These are phyloP conservation scores for Cladophialophora exuberans DNA, from an alignment of 2,329 filamentous ascomycete genomes.

Conservation along the genomic window DNA sequence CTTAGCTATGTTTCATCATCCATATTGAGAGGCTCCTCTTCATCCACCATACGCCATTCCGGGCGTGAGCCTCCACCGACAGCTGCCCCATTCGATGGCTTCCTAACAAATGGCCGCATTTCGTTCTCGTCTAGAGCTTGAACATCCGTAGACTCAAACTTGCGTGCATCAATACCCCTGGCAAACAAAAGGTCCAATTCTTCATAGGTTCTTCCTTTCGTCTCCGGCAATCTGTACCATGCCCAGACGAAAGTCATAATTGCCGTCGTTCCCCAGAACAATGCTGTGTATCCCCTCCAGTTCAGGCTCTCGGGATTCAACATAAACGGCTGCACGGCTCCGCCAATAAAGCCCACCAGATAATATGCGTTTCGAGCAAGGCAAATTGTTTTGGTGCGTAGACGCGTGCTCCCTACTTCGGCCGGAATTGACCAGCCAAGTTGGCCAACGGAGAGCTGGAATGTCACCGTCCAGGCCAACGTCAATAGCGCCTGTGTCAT, in stretches of 20 bases:
- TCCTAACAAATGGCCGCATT: not conserved
- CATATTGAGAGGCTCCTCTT: slow-evolving; percentile 23
- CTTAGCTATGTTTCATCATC: no score
- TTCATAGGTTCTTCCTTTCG: slow-evolving; percentile 40
- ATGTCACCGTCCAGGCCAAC: slow-evolving; percentile 57
- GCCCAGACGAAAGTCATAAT: slow-evolving; percentile 35
- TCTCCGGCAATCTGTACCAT: slow-evolving; percentile 40
- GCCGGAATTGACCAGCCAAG: slow-evolving; percentile 57
- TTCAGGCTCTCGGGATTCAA: slow-evolving; percentile 43
- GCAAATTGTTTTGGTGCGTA: slow-evolving; percentile 59
- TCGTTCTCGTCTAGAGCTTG: slow-evolving; percentile 19
- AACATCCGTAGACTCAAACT: slow-evolving; percentile 26
- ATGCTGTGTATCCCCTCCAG: slow-evolving; percentile 43
- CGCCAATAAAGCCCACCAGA: slow-evolving; percentile 51
- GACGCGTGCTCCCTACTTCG: slow-evolving; percentile 56
- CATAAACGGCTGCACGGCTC: slow-evolving; percentile 40
- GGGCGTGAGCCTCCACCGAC: slow-evolving; percentile 34
- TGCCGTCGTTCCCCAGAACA: slow-evolving; percentile 44
- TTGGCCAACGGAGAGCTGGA: slow-evolving; percentile 58
- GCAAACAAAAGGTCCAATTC: slow-evolving; percentile 30
- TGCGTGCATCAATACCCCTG: slow-evolving; percentile 20
- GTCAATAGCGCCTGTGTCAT: slow-evolving; percentile 49
- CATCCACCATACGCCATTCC: slow-evolving; percentile 31
- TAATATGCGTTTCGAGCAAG: slow-evolving; percentile 56
- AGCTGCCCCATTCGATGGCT: not conserved